Base-by-base conservation (phyloP, 345 rosid species). In the Aethionema arabicum region DNA sequence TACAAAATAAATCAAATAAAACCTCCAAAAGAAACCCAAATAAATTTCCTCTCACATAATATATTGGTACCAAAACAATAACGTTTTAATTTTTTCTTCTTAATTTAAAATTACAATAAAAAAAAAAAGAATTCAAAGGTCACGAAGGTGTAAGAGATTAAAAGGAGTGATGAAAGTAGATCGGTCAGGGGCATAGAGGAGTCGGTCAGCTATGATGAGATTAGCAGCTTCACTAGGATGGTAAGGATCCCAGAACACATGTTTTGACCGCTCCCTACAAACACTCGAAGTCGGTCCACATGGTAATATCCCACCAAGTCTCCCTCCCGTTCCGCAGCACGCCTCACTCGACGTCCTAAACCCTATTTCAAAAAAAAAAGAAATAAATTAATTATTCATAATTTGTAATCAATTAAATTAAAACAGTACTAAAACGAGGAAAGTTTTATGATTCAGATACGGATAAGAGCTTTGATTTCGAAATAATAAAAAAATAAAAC, bases 241-340 rank as follows among this genome's bases (percentile, higher is more conserved):
- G 72, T 85, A 89, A 40, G 95, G 83, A 69, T 92, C 93, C 96
- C 95, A 89, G 50, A 92, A 89, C 11, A 89, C 93, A 69, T 84
- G 85, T 65, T 83, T 87, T 13, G 77, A 50, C 50, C 93, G 80
- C 52, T 89, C 86, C 6, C 59, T 4, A 62, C 95, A 87, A 65
- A 89, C 52, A 44, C 66, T 83, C n/a, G 93, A 89, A 0, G 81
- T 78, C 6, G 91, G 95, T 37, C 93, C 98, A 45, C 96, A 89
- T 30, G 98, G 95, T 53, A 87, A 71, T 80, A 87, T 85, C 67
- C 98, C 96, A 2, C 90, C 92, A 32, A 79, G 76, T 70, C 88
- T 88, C 21, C 96, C 92, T 32, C 32, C 88, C 36, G 85, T 91
- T 37, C 90, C 87, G 66, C 98, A 86, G 31, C 96, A 91, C 16